Evolutionary conservation across 2,329 filamentous ascomycete species (phyloP).

Genomic region (Fusarium equiseti): DNA sequence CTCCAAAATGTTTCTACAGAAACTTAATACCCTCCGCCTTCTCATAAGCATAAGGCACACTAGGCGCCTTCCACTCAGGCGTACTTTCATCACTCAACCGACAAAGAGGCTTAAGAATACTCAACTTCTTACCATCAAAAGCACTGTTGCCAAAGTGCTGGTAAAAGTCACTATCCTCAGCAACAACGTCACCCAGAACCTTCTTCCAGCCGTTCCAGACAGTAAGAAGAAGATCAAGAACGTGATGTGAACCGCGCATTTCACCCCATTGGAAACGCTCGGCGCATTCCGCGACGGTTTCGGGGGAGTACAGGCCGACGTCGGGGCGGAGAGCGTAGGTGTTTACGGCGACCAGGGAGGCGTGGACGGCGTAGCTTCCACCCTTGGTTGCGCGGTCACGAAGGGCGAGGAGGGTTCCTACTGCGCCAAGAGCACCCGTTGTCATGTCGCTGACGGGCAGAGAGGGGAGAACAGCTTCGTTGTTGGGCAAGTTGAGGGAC

Average conservation of each 20-base stretch:
- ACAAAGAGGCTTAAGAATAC: slow-evolving; percentile 22
- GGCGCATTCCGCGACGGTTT: slow-evolving; percentile 7
- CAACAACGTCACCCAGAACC: neutral
- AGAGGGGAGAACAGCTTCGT: slow-evolving; percentile 39
- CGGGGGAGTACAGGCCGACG: slow-evolving; percentile 4
- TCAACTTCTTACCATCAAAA: slow-evolving; percentile 18
- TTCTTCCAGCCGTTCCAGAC: slow-evolving; percentile 24
- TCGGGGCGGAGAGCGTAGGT: slow-evolving; percentile 9
- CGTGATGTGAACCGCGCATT: slow-evolving; percentile 26
- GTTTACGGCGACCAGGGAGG: slow-evolving; percentile 15
- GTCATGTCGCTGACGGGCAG: slow-evolving; percentile 53
- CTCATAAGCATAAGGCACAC: slow-evolving; percentile 25
- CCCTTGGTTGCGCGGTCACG: slow-evolving; percentile 48
- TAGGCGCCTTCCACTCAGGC: slow-evolving; percentile 20
- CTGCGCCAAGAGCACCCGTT: slow-evolving; percentile 50
- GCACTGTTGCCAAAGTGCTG: slow-evolving; percentile 20
- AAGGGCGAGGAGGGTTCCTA: slow-evolving; percentile 51
- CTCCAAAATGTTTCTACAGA: neutral
- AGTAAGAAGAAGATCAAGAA: slow-evolving; percentile 22
- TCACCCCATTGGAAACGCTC: slow-evolving; percentile 26
- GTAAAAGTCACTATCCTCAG: slow-evolving; percentile 7
- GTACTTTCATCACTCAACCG: neutral
- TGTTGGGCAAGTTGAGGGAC: slow-evolving; percentile 5
- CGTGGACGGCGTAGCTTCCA: slow-evolving; percentile 23
- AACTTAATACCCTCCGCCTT: slow-evolving; percentile 19